Evolutionary conservation across 1,284 basidiomycete genomes (phyloP), one percentile per base, ranked within the genome.

Genomic region (Thecaphora thlaspeos): DNA sequence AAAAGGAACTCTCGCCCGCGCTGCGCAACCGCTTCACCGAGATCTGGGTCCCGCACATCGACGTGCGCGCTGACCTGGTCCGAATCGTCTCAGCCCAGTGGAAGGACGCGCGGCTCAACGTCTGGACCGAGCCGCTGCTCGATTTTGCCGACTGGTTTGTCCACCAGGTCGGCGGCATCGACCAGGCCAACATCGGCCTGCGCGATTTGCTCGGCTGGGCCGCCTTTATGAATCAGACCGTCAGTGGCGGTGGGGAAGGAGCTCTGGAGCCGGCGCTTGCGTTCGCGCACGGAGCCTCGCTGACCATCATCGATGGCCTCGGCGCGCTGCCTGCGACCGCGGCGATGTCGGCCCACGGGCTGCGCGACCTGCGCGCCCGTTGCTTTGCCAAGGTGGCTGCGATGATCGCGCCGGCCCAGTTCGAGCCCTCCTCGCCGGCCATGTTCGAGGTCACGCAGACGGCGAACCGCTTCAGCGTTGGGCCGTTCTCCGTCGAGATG

Each of bases 21-120:
- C 82, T 99, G 41, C 86, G 95, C 23, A 99, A 99, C 80, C 87
- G 95, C 15, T 99, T 99, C 80, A 99, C 95, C 11, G 95, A 99
- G 77, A 95, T 99, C 40, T 99, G 93, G 93, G 95, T 99, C 0
- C 94, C 95, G 2, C 82, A 88, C 14, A 85, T 98, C 37, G 86
- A 90, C 54, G 83, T 87, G 56, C 83, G 86, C 24, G 77, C 77
- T 5, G 95, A 98, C 76, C 80, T 95, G 22, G 81, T 86, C 51
- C 83, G 89, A 69, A 96, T 99, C 68, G 82, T 97, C 46, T 80
- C 82, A 17, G 84, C 82, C 48, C 83, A 86, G 17, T 95, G 91
- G 90, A 80, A 81, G 45, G 78, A 84, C 53, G 81, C 84, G 1
- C 52, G 50, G 24, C 79, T 95, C 46, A 79, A 79, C 39, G 57